Percentiles rank a stretch among this genome's conserved stretches.
Conservation (phyloP, 1,284 basidiomycete genomes). For the Cryptococcus depauperatus region DNA sequence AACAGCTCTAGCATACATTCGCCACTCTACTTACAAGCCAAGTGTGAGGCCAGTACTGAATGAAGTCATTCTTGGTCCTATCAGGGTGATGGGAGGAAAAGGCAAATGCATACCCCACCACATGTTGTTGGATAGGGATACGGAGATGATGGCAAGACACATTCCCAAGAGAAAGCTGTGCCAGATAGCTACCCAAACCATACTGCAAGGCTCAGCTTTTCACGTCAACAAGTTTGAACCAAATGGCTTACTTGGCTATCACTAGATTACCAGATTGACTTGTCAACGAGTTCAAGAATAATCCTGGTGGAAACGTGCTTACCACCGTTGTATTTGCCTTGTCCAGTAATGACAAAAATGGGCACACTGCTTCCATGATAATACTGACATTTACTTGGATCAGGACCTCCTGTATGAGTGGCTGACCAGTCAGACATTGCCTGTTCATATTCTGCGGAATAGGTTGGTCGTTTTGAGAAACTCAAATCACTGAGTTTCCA, state of each 20-base stretch:
- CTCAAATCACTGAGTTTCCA: no score
- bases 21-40: conserved; percentile 32
- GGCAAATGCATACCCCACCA: conserved; percentile 28
- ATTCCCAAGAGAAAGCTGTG: conserved; percentile 21
- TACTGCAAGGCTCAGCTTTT: conserved; percentile 7
- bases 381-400: conserved; percentile 18
- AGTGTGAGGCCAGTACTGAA: conserved; percentile 27
- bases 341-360: conserved; percentile 14
- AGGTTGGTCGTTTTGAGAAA: conserved; percentile 7
- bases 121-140: conserved; percentile 26
- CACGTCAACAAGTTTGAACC: no score
- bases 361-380: conserved; percentile 19
- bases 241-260: conserved; percentile 4
- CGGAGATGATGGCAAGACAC: conserved; percentile 23
- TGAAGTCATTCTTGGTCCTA: conserved; percentile 26
- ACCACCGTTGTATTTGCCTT: conserved; percentile 10
- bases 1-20: neutral
- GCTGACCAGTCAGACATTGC: conserved; percentile 9
- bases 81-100: conserved; percentile 23
- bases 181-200: conserved; percentile 25
- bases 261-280: neutral
- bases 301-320: conserved; percentile 1
- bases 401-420: conserved; percentile 15
- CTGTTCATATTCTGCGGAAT: conserved; percentile 14
- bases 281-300: no score